These are phyloP conservation scores for Cladorrhinum sp. DNA, from an alignment of 2,329 filamentous ascomycete genomes.

Conservation along the genomic window DNA sequence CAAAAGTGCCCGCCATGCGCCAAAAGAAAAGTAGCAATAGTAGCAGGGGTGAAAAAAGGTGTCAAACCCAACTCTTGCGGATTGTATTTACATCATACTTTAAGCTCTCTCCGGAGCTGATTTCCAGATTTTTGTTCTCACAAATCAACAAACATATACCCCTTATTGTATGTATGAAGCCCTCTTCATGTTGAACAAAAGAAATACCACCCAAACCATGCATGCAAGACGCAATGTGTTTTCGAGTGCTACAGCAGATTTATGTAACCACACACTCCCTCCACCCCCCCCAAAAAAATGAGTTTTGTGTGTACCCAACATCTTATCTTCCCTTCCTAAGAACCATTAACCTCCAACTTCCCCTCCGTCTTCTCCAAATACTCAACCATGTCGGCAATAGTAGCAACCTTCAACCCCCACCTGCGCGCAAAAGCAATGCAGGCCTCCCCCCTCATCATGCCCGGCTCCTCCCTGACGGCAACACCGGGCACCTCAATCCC, in stretches of 20 bases:
- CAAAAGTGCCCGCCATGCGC: not conserved
- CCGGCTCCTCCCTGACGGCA: constrained; percentile 63
- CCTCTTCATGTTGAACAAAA: not conserved
- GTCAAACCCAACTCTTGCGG: not conserved
- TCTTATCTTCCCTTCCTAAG: constrained; percentile 4
- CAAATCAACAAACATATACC: not conserved
- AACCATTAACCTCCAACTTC: constrained; percentile 49
- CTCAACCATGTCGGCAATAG: constrained; percentile 83
- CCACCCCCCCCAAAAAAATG: not conserved
- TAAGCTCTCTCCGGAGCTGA: not conserved
- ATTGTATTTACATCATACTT: not conserved
- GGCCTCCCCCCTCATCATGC: constrained; percentile 88
- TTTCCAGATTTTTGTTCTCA: not conserved
- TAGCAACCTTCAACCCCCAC: constrained; percentile 91
- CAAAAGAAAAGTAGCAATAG: not conserved
- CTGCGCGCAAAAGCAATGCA: constrained; percentile 83
- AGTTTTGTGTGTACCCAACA: too few relatives aligned
- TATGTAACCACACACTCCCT: not conserved
- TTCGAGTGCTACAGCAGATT: not conserved
- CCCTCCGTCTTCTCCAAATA: constrained; percentile 77
- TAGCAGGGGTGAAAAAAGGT: not conserved
- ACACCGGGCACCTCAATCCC: constrained; percentile 68
- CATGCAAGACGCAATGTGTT: not conserved
- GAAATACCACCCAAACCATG: not conserved
- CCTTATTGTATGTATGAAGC: not conserved